Evolutionary conservation across 2,329 filamentous ascomycete species (phyloP).

Genomic region (Calonectria honghensis): DNA sequence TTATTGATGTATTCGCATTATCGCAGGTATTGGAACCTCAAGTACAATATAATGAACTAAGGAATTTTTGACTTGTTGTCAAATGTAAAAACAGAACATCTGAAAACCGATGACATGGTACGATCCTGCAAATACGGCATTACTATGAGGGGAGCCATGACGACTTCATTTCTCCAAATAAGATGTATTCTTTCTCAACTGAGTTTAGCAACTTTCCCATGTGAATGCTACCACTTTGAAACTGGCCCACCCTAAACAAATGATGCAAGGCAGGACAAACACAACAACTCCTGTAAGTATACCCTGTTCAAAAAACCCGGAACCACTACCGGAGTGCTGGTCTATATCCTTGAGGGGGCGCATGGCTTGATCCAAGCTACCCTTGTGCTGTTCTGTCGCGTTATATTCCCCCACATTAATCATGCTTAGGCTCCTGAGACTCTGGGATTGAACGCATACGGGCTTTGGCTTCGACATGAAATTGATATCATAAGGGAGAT

Average conservation of each 20-base stretch:
- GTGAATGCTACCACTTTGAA: not conserved
- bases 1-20: not conserved
- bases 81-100: not conserved
- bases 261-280: not conserved
- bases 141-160: not conserved
- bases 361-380: not conserved
- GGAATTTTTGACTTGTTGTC: not conserved
- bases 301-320: not conserved
- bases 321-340: not conserved
- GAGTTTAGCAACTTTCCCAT: not conserved
- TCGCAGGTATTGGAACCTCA: not conserved
- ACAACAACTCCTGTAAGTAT: not conserved
- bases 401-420: not conserved
- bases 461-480: slow-evolving; percentile 3
- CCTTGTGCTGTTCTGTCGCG: not conserved
- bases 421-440: not conserved
- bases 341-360: not conserved
- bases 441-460: not conserved
- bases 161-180: not conserved
- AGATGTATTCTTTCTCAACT: too few relatives aligned
- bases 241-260: not conserved
- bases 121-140: not conserved
- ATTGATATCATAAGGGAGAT: not conserved
- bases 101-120: not conserved
- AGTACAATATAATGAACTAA: not conserved